Evolutionary conservation across 1,284 basidiomycete genomes (phyloP), one percentile per base, ranked within the genome.

Genomic region (Ustilago vetiveriae): DNA sequence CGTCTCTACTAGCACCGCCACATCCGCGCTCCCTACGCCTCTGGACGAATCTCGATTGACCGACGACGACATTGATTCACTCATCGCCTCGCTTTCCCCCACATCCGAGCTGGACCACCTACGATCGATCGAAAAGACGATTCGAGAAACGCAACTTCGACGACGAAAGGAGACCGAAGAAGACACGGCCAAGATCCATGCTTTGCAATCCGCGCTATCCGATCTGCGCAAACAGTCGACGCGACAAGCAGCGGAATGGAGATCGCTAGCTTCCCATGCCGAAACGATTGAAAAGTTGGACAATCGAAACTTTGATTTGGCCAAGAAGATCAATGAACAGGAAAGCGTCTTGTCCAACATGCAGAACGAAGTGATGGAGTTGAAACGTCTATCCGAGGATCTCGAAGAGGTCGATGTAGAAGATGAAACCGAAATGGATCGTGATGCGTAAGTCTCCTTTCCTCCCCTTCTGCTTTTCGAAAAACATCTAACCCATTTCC

Each of bases 251-350:
- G 68, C 74, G 4, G 74, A 78, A n/a, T 78, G 75, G 75, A 46
- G 70, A 8, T 56, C 50, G 4, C 44, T 75, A 11, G 53, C 69
- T 9, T 39, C 36, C n/a, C 74, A 78, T 33, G 48, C 54, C 2
- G 53, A 65, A 8, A 59, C 50, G 2, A 74, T 78, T 36, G 66
- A 68, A 21, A 63, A 65, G 23, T 44, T 78, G 26, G 75, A 78
- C 32, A 69, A 75, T 26, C 26, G 65, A n/a, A 75, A 78, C 40
- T 78, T 78, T 27, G 72, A 75, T 30, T 55, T 78, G 7, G 75
- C 73, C 8, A 76, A 75, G 40, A 78, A 66, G 22, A 74, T 74
- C 42, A 78, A 78, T 49, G 75, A 78, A 45, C 62, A 74, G 39
- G 73, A 78, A 49, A 16, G 52, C n/a, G 37, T 62, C 2, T 54